Percentiles rank a stretch among this genome's conserved stretches.
phyloP scores from a whole-genome alignment of 768 basidiomycete species.

The Leccinum subgranulosum region DNA sequence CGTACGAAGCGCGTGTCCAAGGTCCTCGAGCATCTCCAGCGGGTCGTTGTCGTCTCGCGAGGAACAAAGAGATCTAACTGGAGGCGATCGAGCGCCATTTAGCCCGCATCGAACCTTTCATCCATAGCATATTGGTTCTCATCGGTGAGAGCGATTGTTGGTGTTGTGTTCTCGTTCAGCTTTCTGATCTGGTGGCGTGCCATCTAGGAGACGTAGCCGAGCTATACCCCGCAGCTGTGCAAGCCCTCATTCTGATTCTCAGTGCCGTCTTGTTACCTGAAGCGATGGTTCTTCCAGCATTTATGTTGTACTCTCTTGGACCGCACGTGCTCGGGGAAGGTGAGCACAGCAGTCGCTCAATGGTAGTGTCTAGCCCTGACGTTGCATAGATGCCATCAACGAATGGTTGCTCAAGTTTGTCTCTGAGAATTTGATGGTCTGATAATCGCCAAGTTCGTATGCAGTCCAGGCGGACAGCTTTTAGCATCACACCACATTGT shows the following conservation, averaged over 20 bases:
- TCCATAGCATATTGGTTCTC: slow-evolving; percentile 4
- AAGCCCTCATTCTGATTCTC: slow-evolving; percentile 11
- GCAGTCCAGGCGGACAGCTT: not conserved
- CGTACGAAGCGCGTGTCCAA: not conserved
- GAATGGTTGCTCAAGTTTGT: slow-evolving; percentile 9
- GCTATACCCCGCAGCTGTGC: slow-evolving; percentile 10
- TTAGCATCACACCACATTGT: not conserved
- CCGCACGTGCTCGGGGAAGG: slow-evolving; percentile 15
- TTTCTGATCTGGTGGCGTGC: not conserved
- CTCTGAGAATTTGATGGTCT: not conserved
- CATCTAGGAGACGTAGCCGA: slow-evolving; percentile 14
- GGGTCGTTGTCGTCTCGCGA: not conserved
- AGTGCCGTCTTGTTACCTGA: slow-evolving; percentile 8
- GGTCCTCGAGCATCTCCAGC: not conserved
- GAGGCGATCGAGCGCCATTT: slow-evolving; percentile 5
- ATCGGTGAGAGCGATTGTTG: slow-evolving; percentile 5
- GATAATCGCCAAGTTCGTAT: not conserved
- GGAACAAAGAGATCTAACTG: not conserved
- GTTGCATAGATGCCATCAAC: slow-evolving; percentile 9
- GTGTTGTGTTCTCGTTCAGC: not conserved
- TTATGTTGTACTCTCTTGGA: slow-evolving; percentile 14
- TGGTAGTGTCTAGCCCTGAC: not conserved
- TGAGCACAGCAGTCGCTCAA: not conserved
- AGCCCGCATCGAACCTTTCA: not conserved
- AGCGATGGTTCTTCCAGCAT: slow-evolving; percentile 6